phyloP scores from a whole-genome alignment of 768 basidiomycete genomes.

The Tubosaeta sp. region DNA sequence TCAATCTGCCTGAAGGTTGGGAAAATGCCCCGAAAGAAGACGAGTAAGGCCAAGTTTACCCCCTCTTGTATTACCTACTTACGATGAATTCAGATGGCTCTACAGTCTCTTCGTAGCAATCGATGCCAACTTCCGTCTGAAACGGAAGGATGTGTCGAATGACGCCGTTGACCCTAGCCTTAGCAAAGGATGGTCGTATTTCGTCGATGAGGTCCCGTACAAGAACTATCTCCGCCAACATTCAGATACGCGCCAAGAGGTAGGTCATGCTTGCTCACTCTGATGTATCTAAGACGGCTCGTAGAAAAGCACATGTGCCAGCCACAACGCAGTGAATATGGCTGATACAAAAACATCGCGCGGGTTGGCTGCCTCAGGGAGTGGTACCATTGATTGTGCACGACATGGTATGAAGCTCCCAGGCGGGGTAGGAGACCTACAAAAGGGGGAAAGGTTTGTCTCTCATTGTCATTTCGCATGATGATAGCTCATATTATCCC shows the following conservation, averaged over 20 bases:
- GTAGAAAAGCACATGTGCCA: too few relatives aligned
- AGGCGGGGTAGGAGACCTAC: too few relatives aligned
- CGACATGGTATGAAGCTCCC: too few relatives aligned
- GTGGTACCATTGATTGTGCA: too few relatives aligned
- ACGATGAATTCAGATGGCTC: background rate
- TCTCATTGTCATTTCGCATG: too few relatives aligned
- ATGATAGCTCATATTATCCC: too few relatives aligned
- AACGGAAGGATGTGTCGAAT: slow-evolving; percentile 11
- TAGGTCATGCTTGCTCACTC: background rate
- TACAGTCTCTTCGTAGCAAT: slow-evolving; percentile 24
- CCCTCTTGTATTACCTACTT: too few relatives aligned
- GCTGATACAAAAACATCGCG: too few relatives aligned
- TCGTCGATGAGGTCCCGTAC: slow-evolving; percentile 23
- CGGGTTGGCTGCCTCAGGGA: too few relatives aligned
- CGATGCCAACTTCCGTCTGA: slow-evolving; percentile 30
- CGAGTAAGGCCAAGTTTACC: background rate
- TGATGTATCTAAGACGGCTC: too few relatives aligned
- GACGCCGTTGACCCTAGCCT: slow-evolving; percentile 18
- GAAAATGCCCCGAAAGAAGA: background rate
- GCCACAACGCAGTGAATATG: too few relatives aligned
- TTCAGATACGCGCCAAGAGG: background rate
- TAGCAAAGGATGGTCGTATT: slow-evolving; percentile 19
- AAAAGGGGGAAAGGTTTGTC: too few relatives aligned
- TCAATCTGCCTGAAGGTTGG: background rate
- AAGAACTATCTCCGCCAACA: slow-evolving; percentile 7